Base-by-base conservation (phyloP, 2,329 filamentous ascomycete genomes). In the Fusarium verticillioides region DNA sequence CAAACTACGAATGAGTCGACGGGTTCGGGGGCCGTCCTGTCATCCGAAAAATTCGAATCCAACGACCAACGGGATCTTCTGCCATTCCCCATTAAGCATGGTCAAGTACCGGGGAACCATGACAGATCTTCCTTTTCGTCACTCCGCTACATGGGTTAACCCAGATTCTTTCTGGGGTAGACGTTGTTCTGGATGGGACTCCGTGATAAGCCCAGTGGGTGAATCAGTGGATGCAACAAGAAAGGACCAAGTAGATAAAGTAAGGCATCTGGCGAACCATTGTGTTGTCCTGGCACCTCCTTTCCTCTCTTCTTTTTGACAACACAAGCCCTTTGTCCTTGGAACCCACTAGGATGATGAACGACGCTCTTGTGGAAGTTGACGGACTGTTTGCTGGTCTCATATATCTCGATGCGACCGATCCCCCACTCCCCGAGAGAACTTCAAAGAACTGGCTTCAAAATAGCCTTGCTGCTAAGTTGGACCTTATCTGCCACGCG, bases 341-440 rank as follows among this genome's bases (percentile, higher is more conserved):
- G 0, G 43, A 0, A 16, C n/a, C n/a, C 49, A 26, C 4, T 2
- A 52, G 49, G 16, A 52, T 37, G 32, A 37, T 36, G 7, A 1
- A 26, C 1, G 30, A 19, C 12, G 18, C 8, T 26, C 49, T 36
- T 23, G n/a, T 34, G 32, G 32, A 36, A 23, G 49, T 21, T 37
- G 49, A 36, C 5, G 75, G 75, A 1, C 39, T 77, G 19, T 65
- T 68, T 49, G 68, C 72, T 3, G 74, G 68, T 9, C 42, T 76
- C 12, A 57, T 53, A 3, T 76, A 62, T 15, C 52, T 74, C 5
- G 63, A 75, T 12, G 43, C 40, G 9, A 56, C 47, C 0, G 44
- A 74, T 3, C 59, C 67, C 4, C 7, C n/a, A 2, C 7, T 21
- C 19, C 7, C 13, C 10, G 2, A 50, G 15, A 37, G 8, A 13